Evolutionary conservation across 164 flowering plant genomes (phyloP).

Genomic region (Pachysandra terminalis): DNA sequence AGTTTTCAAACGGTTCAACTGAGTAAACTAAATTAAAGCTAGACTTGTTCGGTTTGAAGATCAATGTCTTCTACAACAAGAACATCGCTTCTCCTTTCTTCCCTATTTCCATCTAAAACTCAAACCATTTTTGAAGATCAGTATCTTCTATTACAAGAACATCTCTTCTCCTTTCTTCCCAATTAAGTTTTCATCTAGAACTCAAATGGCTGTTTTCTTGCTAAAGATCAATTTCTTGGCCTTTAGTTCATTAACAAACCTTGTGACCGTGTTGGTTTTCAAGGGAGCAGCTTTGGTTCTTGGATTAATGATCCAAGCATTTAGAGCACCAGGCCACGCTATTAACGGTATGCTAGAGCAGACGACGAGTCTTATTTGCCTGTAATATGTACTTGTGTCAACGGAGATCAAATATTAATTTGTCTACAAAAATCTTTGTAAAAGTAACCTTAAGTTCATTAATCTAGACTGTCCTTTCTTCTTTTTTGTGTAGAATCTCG

Average conservation of each 20-base stretch:
- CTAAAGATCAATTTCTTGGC: slow-evolving; percentile 22
- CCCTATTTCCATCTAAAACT: not conserved
- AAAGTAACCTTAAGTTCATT: too few relatives aligned
- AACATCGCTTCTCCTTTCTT: not conserved
- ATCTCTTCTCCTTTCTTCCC: not conserved
- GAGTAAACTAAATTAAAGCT: not conserved
- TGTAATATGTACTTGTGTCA: too few relatives aligned
- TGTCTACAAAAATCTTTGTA: too few relatives aligned
- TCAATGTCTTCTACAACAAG: not conserved
- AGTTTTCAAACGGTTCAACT: not conserved
- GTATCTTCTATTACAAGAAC: not conserved
- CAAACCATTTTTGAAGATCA: too few relatives aligned
- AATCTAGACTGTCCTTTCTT: too few relatives aligned
- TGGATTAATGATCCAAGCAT: slow-evolving; percentile 31
- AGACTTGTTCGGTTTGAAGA: not conserved
- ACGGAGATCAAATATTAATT: too few relatives aligned
- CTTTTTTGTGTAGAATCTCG: too few relatives aligned
- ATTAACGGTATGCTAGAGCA: slow-evolving; percentile 23
- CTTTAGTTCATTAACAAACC: slow-evolving; percentile 10
- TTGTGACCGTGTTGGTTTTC: slow-evolving; percentile 28
- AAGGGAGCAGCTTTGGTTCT: slow-evolving; percentile 19
- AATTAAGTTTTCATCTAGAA: not conserved
- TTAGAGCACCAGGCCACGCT: slow-evolving; percentile 36
- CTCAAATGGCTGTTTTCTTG: slow-evolving; percentile 23
- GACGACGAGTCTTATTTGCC: slow-evolving; percentile 16